Percentiles rank a stretch among this genome's conserved stretches.
Evolutionary conservation across 2,329 filamentous ascomycete species (phyloP).

Genomic region (Fusarium pseudograminearum): DNA sequence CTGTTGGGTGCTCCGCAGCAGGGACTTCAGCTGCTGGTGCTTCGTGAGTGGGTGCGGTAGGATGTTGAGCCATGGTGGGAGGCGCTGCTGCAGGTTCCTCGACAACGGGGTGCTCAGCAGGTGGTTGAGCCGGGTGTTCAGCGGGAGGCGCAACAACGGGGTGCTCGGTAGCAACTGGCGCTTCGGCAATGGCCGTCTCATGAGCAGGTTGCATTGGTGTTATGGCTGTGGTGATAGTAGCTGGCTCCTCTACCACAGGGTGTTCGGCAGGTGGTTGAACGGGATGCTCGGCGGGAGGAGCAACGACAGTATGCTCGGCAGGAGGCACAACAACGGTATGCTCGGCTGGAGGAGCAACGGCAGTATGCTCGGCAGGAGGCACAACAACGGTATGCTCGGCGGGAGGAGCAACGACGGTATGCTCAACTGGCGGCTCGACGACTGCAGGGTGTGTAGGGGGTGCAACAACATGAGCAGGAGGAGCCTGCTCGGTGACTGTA

Average conservation of each 20-base stretch:
- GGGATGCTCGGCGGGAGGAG: not conserved
- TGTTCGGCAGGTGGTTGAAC: not conserved
- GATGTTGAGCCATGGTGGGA: not conserved
- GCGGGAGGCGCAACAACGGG: not conserved
- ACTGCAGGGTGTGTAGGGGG: not conserved
- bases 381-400: not conserved
- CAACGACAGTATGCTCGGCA: not conserved
- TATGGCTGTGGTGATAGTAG: too few relatives aligned
- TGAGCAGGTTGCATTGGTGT: too few relatives aligned
- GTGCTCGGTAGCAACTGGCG: too few relatives aligned
- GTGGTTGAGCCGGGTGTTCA: not conserved
- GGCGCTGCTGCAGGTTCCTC: not conserved
- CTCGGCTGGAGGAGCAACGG: not conserved
- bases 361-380: not conserved
- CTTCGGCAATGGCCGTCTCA: too few relatives aligned
- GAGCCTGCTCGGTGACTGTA: constrained; percentile 7
- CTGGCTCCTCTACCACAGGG: not conserved
- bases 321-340: too few relatives aligned
- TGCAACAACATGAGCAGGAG: not conserved
- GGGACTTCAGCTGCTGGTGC: not conserved
- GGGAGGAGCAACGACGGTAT: not conserved
- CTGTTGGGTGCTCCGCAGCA: not conserved
- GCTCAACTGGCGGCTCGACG: not conserved
- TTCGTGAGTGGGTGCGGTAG: not conserved
- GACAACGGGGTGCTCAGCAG: not conserved